Evolutionary conservation across 1,284 basidiomycete genomes (phyloP).

Genomic region (Leccinum insolens): DNA sequence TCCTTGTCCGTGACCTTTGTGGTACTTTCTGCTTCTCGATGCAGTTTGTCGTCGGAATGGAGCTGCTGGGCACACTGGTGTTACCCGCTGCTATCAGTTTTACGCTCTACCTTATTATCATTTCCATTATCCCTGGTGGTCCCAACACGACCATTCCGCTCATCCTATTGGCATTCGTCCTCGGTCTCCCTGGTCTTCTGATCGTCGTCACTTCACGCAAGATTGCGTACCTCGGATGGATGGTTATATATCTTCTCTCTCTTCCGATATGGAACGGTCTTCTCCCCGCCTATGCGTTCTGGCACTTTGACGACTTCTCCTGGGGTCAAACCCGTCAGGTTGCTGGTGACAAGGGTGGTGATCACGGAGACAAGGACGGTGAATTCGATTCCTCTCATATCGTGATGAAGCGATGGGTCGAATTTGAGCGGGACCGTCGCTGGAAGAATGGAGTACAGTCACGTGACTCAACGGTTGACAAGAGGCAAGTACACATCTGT

Average conservation of each 20-base stretch:
- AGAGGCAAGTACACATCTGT: conserved; percentile 52
- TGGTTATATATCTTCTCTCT: conserved; percentile 92
- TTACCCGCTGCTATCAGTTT: conserved; percentile 97
- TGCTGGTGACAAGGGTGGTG: conserved; percentile 71
- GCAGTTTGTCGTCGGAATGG: conserved; percentile 99
- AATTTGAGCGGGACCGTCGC: conserved; percentile 95
- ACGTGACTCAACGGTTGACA: conserved; percentile 78
- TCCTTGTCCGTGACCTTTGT: conserved; percentile 93
- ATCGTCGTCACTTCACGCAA: conserved; percentile 96
- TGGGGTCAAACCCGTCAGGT: conserved; percentile 97
- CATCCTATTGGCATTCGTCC: conserved; percentile 88
- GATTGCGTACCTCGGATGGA: conserved; percentile 95
- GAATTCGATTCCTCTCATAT: conserved; percentile 96
- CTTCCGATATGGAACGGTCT: conserved; percentile 97
- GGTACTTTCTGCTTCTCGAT: conserved; percentile 97
- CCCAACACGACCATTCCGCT: conserved; percentile 91
- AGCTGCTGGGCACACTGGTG: conserved; percentile 93
- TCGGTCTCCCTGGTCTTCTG: conserved; percentile 93
- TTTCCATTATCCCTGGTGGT: conserved; percentile 80
- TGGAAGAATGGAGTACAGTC: conserved; percentile 89
- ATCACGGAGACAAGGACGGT: conserved; percentile 91
- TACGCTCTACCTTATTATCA: conserved; percentile 91
- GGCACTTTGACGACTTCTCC: conserved; percentile 99
- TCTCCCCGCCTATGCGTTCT: conserved; percentile 93
- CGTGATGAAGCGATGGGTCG: conserved; percentile 99